Base-by-base conservation (phyloP, 352 stramenopile species). In the Phytopythium ostracodes region DNA sequence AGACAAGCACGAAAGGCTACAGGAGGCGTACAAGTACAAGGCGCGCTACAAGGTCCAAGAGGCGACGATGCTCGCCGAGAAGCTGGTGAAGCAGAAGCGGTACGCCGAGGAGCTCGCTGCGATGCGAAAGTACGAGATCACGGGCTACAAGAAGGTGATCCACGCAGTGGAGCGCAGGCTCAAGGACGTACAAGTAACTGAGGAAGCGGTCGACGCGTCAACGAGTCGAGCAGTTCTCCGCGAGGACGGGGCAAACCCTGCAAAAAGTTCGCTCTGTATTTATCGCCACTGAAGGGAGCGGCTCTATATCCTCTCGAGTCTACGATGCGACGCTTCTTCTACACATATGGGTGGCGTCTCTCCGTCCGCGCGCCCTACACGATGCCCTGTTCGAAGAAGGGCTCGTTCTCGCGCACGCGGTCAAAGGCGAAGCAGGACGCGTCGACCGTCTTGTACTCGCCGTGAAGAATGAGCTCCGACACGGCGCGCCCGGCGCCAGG, bases 371-470 rank as follows among this genome's bases (percentile, higher is more conserved):
- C 22, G 8, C 52, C 36, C 53, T 88, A 93, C 49, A 93, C 84
- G 43, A 93, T 91, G 52, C 75, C 77, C 50, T 84, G 78, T 64
- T 93, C 84, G 27, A 91, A 58, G 61, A 91, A 93, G 22, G 78
- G 82, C 62, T 82, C 67, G 60, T 92, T 87, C 40, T 75, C 68
- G 24, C 81, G 81, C 27, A 94, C 70, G 36, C 86, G 86, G 58
- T 92, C 71, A 51, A 88, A 90, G 43, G 59, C 65, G 56, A 94
- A 94, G 55, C 75, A 78, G 4, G 84, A 87, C 22, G 76, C 77
- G 31, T 95, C 81, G 40, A 93, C 84, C 5, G 77, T 92, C 64
- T 82, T 78, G 68, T 86, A 95, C 49, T 76, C 70, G 58, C 76
- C 81, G 60, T 92, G 65, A 0, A 87, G 33, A 31, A 95, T 82